Base-by-base conservation (phyloP, 2,329 filamentous ascomycete species). In the Trichoderma lentiforme region DNA sequence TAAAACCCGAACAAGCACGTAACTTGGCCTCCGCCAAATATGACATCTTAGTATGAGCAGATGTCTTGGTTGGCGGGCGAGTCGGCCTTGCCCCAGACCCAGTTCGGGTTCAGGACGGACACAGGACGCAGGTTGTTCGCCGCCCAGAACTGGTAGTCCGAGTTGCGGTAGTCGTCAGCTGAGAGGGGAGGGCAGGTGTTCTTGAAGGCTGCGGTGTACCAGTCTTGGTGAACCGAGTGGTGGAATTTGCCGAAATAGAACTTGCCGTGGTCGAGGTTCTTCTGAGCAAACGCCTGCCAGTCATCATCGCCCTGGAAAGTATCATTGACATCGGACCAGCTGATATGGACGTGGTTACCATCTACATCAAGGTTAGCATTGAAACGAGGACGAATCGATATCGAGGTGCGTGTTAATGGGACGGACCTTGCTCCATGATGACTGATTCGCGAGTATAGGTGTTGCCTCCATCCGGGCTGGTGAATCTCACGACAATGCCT, bases 401-500 rank as follows among this genome's bases (percentile, higher is more conserved):
- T 11, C 12, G 4, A 32, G 18, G 24, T 28, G 9, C 6, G 9
- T 26, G 5, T 3, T 4, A 26, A 9, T 6, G 28, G 6, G 18
- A 32, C 71, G 4, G 8, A 72, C 71, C 73, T 53, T 74, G 74
- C 56, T 74, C 74, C 73, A 74, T 74, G 14, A 43, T 71, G 61
- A 73, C 64, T 58, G 64, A 47, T 56, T 75, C 43, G 32, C 75
- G 57, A 39, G 62, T 21, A 15, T 47, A 68, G 66, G 72, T 74
- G 58, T 64, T 71, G 58, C 73, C 75, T 12, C 71, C 71, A 4
- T 73, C 74, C 14, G 74, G 74, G 3, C 34, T 71, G 14, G 70
- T 73, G 68, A 75, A 77, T 24, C 71, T 73, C 30, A 77, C 70
- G 15, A 77, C 74, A 18, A 72, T 74, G 60, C 73, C 75, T 36